Evolutionary conservation across 2,329 filamentous ascomycete genomes (phyloP), one percentile per base, ranked within the genome.

Genomic region (Capronia americana): DNA sequence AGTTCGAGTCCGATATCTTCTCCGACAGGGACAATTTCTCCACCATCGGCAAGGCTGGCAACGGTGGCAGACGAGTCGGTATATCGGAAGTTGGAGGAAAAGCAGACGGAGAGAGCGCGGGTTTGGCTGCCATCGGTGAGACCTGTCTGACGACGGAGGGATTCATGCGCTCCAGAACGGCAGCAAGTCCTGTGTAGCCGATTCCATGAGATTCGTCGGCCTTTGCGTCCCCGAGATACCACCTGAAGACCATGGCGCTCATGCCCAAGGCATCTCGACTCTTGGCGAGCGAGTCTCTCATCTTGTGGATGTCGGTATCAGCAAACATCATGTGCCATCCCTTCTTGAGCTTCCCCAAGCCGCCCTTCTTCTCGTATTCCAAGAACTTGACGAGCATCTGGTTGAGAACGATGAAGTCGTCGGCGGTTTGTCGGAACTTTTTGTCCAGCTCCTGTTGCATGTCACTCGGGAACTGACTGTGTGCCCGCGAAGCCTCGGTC

Each of bases 161-260:
- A 30, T 71, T 71, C 70, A 73, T 71, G 24, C 83, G 81, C 53
- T 89, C 86, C 11, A 91, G 81, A 2, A 88, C 88, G 10, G 88
- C 88, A 0, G 86, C 85, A 7, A 91, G 81, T 4, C 87, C 87
- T 1, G 87, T 88, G 73, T 89, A 91, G 51, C 89, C 89, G 54
- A 90, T 89, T 20, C 87, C 87, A 50, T 86, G 82, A 12, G 86
- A 83, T 17, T 84, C 83, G 70, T 89, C 87, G 17, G 85, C 84
- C 73, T 84, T 86, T 23, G 82, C 81, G 32, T 82, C 82, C 8
- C 87, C 87, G 3, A 90, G 79, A 23, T 84, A 86, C 87, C 88
- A 90, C 70, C 88, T 84, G 75, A 90, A 87, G 71, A 88, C 84
- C 53, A 87, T 80, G 7, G 86, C 84, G 73, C 86, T 89, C 81